phyloP scores from a whole-genome alignment of 2,329 filamentous ascomycete genomes.

The Aureobasidium subglaciale region DNA sequence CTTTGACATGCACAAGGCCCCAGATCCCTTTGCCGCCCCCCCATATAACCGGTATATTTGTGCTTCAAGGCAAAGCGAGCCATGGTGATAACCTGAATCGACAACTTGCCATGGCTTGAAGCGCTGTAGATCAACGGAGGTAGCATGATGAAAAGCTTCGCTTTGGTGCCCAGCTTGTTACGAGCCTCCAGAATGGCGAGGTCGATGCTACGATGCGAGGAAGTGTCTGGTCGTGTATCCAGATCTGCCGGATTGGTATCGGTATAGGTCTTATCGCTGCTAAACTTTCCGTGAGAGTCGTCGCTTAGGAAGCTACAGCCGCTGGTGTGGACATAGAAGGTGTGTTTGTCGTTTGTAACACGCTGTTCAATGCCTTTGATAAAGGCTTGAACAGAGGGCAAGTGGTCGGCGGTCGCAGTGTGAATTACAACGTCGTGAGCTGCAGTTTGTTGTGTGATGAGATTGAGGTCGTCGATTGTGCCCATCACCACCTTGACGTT shows the following conservation, averaged over 20 bases:
- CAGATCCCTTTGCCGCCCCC: slow-evolving; percentile 37
- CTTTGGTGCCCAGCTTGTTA: slow-evolving; percentile 32
- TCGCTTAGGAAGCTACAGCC: slow-evolving; percentile 39
- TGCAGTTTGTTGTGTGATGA: slow-evolving; percentile 33
- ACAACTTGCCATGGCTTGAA: slow-evolving; percentile 33
- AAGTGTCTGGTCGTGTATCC: slow-evolving; percentile 35
- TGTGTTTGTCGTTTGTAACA: slow-evolving; percentile 30
- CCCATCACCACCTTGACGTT: slow-evolving; percentile 35
- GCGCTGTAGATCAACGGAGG: slow-evolving; percentile 43
- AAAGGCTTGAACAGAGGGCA: slow-evolving; percentile 39
- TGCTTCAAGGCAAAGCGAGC: slow-evolving; percentile 43
- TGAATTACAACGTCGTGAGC: slow-evolving; percentile 41
- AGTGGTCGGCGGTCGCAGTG: slow-evolving; percentile 44
- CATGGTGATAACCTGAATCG: slow-evolving; percentile 43
- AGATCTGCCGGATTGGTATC: slow-evolving; percentile 36
- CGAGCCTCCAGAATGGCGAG: slow-evolving; percentile 35
- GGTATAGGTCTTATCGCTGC: slow-evolving; percentile 36
- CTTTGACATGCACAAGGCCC: slow-evolving; percentile 41
- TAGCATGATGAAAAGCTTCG: slow-evolving; percentile 43
- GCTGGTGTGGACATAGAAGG: slow-evolving; percentile 45
- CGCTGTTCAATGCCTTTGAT: slow-evolving; percentile 38
- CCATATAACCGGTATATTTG: slow-evolving; percentile 40
- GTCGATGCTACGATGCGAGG: slow-evolving; percentile 42
- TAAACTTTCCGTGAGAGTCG: slow-evolving; percentile 27
- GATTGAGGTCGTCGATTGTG: slow-evolving; percentile 34